Percentiles rank a stretch among this genome's conserved stretches.
Evolutionary conservation across 345 rosid genomes (phyloP).

Genomic region (Eucalyptus cloeziana): DNA sequence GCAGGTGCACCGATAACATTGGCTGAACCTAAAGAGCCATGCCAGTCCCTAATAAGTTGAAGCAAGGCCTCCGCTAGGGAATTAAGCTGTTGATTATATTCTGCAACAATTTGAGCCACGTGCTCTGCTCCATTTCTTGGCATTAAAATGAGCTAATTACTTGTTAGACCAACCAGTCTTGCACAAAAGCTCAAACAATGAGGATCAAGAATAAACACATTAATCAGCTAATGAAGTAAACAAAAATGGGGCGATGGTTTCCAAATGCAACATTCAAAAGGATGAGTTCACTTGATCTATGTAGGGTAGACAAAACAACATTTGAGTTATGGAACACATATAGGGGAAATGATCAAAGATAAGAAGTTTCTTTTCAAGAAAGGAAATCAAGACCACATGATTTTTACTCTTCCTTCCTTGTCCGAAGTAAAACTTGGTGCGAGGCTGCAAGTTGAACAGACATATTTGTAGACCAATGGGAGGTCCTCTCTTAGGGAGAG

Average conservation of each 20-base stretch:
- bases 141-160: neutral
- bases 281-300: neutral
- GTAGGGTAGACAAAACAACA: neutral
- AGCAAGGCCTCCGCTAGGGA: neutral
- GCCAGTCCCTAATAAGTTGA: neutral
- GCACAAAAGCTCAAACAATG: neutral
- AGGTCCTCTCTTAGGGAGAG: too few relatives aligned
- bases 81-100: neutral
- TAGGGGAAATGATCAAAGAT: neutral
- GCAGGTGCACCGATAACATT: neutral
- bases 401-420: too few relatives aligned
- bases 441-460: too few relatives aligned
- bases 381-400: neutral
- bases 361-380: neutral
- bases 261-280: neutral
- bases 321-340: neutral
- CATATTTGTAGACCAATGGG: too few relatives aligned
- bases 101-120: neutral
- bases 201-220: neutral
- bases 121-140: neutral
- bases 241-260: neutral
- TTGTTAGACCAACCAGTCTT: neutral
- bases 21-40: neutral
- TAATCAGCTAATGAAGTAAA: too few relatives aligned
- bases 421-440: rapidly evolving